Conservation (phyloP, 2,329 filamentous ascomycete genomes). For the Aspergillus transmontanensis region DNA sequence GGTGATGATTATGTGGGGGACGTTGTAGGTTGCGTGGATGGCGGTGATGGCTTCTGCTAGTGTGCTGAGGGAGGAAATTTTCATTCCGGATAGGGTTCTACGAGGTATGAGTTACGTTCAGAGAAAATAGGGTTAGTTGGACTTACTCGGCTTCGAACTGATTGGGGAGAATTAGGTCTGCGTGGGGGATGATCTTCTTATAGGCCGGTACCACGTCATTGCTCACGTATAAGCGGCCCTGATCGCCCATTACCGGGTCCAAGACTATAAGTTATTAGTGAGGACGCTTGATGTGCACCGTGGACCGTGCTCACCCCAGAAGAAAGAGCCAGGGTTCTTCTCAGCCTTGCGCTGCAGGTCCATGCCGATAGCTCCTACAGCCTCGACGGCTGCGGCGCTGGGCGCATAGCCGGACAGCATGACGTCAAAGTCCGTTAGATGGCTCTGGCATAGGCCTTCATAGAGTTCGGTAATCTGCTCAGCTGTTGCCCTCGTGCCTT, state of each 20-base stretch:
- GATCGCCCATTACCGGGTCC: slow-evolving; percentile 98
- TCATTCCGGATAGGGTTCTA: slow-evolving; percentile 81
- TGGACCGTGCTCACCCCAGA: slow-evolving; percentile 66
- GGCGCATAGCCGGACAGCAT: slow-evolving; percentile 95
- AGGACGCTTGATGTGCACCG: background rate
- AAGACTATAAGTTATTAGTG: slow-evolving; percentile 60
- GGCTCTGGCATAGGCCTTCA: slow-evolving; percentile 77
- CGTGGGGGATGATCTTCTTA: slow-evolving; percentile 74
- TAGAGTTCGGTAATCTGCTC: slow-evolving; percentile 84
- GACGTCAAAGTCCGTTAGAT: slow-evolving; percentile 88
- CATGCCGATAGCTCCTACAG: slow-evolving; percentile 79
- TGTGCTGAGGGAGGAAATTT: slow-evolving; percentile 73
- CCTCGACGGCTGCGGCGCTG: slow-evolving; percentile 78
- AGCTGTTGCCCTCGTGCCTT: slow-evolving; percentile 78
- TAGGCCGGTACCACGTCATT: slow-evolving; percentile 92
- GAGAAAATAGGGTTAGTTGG: no score
- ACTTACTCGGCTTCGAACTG: slow-evolving; percentile 94
- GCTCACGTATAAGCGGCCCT: slow-evolving; percentile 86
- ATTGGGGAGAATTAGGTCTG: slow-evolving; percentile 92
- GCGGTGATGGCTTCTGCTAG: slow-evolving; percentile 74
- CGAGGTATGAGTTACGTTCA: background rate
- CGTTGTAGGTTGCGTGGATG: slow-evolving; percentile 72
- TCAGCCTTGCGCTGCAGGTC: slow-evolving; percentile 72
- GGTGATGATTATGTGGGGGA: slow-evolving; percentile 92
- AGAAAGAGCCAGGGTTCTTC: slow-evolving; percentile 73